phyloP scores from a whole-genome alignment of 805 yeast species.

The Metschnikowia cubensis region DNA sequence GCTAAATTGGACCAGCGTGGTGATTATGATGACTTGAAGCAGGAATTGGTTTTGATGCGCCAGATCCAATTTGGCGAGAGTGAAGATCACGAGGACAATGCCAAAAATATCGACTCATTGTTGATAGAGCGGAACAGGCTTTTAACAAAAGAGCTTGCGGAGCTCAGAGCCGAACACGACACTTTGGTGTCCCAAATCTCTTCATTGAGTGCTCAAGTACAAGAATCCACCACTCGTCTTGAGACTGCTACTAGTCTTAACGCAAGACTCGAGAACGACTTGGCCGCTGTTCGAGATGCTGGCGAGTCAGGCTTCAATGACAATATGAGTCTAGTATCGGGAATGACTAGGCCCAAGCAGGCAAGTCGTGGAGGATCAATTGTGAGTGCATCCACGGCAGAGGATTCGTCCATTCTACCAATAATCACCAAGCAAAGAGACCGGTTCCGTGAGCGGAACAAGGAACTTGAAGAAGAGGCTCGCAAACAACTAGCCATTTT shows the following conservation, averaged over 20 bases:
- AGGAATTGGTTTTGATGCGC: constrained; percentile 67
- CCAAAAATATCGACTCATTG: constrained; percentile 48
- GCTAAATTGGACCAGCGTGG: constrained; percentile 46
- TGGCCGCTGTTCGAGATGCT: constrained; percentile 52
- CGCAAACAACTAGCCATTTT: constrained; percentile 53
- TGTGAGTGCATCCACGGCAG: constrained; percentile 37
- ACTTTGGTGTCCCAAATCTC: constrained; percentile 39
- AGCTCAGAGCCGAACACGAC: constrained; percentile 56
- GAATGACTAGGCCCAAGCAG: constrained; percentile 34
- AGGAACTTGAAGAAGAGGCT: constrained; percentile 78
- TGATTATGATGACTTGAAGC: constrained; percentile 79
- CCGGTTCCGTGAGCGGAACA: constrained; percentile 77
- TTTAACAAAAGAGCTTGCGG: constrained; percentile 66
- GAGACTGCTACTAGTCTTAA: constrained; percentile 45
- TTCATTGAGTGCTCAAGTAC: constrained; percentile 37
- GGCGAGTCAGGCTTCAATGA: constrained; percentile 44
- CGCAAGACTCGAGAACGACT: constrained; percentile 67
- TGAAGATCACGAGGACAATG: constrained; percentile 31
- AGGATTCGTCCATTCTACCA: constrained; percentile 60
- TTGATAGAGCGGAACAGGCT: constrained; percentile 68
- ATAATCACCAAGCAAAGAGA: constrained; percentile 94
- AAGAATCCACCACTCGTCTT: constrained; percentile 34
- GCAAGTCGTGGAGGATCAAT: constrained; percentile 17
- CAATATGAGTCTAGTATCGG: constrained; percentile 65
- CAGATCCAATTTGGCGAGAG: constrained; percentile 68